These are phyloP conservation scores for Kwoniella newhampshirensis DNA, from an alignment of 768 basidiomycete genomes.

Conservation along the genomic window DNA sequence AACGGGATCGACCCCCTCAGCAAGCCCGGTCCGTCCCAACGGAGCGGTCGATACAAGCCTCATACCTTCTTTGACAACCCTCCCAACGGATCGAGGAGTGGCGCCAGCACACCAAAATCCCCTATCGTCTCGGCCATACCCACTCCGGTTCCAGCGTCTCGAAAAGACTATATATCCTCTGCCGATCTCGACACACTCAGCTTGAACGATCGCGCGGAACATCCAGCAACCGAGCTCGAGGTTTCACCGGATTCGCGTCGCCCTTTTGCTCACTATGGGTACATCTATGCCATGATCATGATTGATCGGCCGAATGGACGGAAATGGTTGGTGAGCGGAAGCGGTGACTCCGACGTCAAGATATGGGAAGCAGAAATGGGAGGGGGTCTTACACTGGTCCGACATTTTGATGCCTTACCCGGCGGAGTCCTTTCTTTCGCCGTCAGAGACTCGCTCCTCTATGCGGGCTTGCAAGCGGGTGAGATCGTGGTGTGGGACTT, in stretches of 20 bases:
- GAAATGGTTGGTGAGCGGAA: conserved; percentile 72
- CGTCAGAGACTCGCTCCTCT: conserved; percentile 73
- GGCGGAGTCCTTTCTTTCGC: conserved; percentile 79
- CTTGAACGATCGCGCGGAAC: conserved; percentile 9
- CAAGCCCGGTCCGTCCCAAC: conserved; percentile 19
- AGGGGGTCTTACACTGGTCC: conserved; percentile 40
- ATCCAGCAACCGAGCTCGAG: conserved; percentile 39
- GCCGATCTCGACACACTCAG: conserved; percentile 15
- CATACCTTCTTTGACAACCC: conserved; percentile 94
- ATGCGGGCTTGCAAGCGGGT: conserved; percentile 91
- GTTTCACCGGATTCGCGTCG: conserved; percentile 72
- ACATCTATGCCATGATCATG: conserved; percentile 78
- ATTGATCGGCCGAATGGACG: conserved; percentile 51
- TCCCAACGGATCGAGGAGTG: conserved; percentile 64
- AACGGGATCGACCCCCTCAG: conserved; percentile 8
- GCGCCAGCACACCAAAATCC: conserved; percentile 41
- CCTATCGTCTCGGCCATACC: background rate
- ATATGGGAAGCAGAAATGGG: conserved; percentile 39
- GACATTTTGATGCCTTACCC: conserved; percentile 54
- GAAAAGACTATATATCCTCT: conserved; percentile 15
- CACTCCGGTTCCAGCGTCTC: conserved; percentile 3
- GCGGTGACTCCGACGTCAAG: conserved; percentile 88
- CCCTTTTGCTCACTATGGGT: conserved; percentile 90
- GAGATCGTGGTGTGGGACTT: conserved; percentile 87
- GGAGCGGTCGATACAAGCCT: conserved; percentile 50